Evolutionary conservation across 2,329 filamentous ascomycete species (phyloP), one percentile per base, ranked within the genome.

Genomic region (Fusarium nygamai): DNA sequence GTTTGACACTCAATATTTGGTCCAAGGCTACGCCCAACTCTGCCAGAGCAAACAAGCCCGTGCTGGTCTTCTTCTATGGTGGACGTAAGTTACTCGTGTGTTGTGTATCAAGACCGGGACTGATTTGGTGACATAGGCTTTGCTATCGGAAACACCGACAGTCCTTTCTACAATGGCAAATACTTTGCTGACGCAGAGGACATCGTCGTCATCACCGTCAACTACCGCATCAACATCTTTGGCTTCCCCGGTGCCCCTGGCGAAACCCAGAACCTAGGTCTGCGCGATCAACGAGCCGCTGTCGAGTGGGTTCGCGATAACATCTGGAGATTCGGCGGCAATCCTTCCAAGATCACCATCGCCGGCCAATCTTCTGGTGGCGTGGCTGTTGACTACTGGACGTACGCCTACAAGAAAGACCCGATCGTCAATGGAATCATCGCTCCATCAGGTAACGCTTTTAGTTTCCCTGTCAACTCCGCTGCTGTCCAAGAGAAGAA

Each of bases 381-480:
- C 2, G 80, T 84, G 1, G 78, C 82, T 2, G 84, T 84, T 1
- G 86, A 88, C 70, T 84, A 85, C 75, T 87, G 85, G 80, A 82
- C 85, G 10, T 88, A 87, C 59, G 85, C 87, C 7, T 87, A 85
- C 85, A 54, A 73, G 5, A 64, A 85, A 0, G 85, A 89, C 47
- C 86, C 87, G 11, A 89, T 89, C 31, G 83, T 84, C n/a, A 77
- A 81, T 12, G 86, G 82, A 8, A 78, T 87, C 16, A 86, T 88
- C 63, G 79, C 84, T 7, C 81, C 84, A 11, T 87, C 86, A 43
- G 87, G 81, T 2, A 86, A 83, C 6, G 85, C 82, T 0, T 83
- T 85, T 29, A 85, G 86, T 74, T 86, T 88, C 71, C 81, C 83
- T 9, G 74, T 83, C 27, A 86, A 86, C 60, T 74, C 80, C 4